Evolutionary conservation across 441 rosid genomes (phyloP).

Genomic region (Mallotus japonicus): DNA sequence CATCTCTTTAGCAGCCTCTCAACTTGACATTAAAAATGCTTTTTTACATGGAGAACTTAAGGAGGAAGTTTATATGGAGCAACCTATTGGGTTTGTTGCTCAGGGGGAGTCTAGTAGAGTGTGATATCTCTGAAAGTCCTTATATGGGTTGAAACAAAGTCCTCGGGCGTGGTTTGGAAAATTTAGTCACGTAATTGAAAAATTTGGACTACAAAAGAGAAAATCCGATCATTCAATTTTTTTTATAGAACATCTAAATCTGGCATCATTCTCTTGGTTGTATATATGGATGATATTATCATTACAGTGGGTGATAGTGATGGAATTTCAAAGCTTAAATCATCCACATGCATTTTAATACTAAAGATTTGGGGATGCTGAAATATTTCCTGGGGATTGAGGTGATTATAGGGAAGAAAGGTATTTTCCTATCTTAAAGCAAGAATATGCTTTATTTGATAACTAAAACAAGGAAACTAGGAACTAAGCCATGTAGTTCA

Average conservation of each 20-base stretch:
- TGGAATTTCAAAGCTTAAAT: too few relatives aligned
- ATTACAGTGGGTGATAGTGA: background rate
- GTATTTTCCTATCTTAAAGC: background rate
- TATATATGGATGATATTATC: too few relatives aligned
- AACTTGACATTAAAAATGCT: background rate
- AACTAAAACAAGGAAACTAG: background rate
- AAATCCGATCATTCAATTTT: background rate
- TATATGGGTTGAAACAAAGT: too few relatives aligned
- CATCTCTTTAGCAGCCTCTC: background rate
- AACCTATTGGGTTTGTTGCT: too few relatives aligned
- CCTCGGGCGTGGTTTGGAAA: too few relatives aligned
- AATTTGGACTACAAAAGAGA: too few relatives aligned
- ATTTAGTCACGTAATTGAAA: background rate
- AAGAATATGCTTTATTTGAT: background rate
- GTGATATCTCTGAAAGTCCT: too few relatives aligned
- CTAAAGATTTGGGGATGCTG: background rate
- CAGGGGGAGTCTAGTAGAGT: too few relatives aligned
- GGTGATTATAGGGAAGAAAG: background rate
- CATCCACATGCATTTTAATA: background rate
- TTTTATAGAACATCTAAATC: background rate
- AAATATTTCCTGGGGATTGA: background rate
- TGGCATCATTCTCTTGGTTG: background rate
- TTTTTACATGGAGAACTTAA: background rate
- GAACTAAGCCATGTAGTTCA: background rate
- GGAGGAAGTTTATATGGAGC: too few relatives aligned